A percentile compares a stretch with the other conserved stretches of the same genome.
Conservation (phyloP, 305 asterid genomes). For the Solanum hybrid region DNA sequence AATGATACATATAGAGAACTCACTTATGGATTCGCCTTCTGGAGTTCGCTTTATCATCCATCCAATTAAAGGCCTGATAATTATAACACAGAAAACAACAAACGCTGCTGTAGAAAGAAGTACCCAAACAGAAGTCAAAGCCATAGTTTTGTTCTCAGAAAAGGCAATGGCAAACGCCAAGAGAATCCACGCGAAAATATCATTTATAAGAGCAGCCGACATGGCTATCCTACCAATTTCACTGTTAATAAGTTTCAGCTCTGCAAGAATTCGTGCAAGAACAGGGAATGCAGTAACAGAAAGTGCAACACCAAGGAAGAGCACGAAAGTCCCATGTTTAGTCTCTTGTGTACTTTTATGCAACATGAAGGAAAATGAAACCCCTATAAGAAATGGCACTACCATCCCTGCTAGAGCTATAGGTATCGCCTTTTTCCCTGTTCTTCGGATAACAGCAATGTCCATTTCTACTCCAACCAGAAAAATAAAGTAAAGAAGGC, state of each 20-base stretch:
- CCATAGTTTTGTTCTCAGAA: constrained; percentile 53
- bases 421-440: constrained; percentile 50
- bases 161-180: constrained; percentile 71
- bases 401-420: constrained; percentile 72
- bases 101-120: constrained; percentile 45
- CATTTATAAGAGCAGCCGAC: constrained; percentile 75
- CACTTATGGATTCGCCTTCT: constrained; percentile 66
- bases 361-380: constrained; percentile 46
- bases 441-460: constrained; percentile 52
- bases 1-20: constrained; percentile 53
- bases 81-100: constrained; percentile 37
- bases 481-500: constrained; percentile 77
- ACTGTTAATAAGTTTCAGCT: constrained; percentile 75
- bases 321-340: constrained; percentile 63
- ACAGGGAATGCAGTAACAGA: constrained; percentile 88
- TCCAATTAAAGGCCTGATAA: constrained; percentile 40
- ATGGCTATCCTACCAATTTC: constrained; percentile 74
- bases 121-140: constrained; percentile 68
- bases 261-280: constrained; percentile 72
- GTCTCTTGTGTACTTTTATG: constrained; percentile 32
- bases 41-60: constrained; percentile 56
- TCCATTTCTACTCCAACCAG: constrained; percentile 94
- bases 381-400: constrained; percentile 63
- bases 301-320: constrained; percentile 77
- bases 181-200: constrained; percentile 75